These are phyloP conservation scores for Aureobasidium sp. DNA, from an alignment of 2,329 filamentous ascomycete genomes.

Conservation along the genomic window DNA sequence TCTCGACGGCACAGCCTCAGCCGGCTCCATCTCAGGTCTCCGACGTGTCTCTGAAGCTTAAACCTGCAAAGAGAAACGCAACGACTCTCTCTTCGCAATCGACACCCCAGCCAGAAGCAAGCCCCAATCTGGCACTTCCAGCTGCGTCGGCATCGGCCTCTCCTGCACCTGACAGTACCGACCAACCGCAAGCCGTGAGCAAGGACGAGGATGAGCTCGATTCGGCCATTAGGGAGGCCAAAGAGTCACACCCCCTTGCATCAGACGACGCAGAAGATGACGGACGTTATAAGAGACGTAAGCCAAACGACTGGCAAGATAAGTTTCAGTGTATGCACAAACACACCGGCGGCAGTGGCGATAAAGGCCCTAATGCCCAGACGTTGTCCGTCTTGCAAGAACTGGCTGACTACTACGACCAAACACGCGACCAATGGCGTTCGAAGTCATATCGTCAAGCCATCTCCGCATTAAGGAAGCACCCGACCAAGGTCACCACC, in stretches of 20 bases:
- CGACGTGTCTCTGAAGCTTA: constrained; percentile 43
- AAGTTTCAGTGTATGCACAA: constrained; percentile 56
- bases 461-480: constrained; percentile 64
- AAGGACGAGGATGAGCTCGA: constrained; percentile 16
- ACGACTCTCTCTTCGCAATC: constrained; percentile 34
- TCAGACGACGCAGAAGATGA: background rate
- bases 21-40: constrained; percentile 19
- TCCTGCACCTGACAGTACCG: background rate
- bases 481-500: constrained; percentile 57
- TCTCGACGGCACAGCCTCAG: background rate
- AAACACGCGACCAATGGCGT: constrained; percentile 72
- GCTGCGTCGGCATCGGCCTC: background rate
- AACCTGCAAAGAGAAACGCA: constrained; percentile 39
- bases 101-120: constrained; percentile 32
- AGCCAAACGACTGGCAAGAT: constrained; percentile 27
- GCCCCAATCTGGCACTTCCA: constrained; percentile 1
- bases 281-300: constrained; percentile 11
- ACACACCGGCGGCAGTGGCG: constrained; percentile 35
- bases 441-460: constrained; percentile 68
- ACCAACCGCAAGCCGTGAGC: background rate
- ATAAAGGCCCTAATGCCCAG: constrained; percentile 60
- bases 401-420: constrained; percentile 72
- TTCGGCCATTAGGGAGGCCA: constrained; percentile 22
- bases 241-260: constrained; percentile 18
- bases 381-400: constrained; percentile 72